phyloP scores from a whole-genome alignment of 225 moss, liverwort and hornwort species.

The Rhytidiadelphus loreus region DNA sequence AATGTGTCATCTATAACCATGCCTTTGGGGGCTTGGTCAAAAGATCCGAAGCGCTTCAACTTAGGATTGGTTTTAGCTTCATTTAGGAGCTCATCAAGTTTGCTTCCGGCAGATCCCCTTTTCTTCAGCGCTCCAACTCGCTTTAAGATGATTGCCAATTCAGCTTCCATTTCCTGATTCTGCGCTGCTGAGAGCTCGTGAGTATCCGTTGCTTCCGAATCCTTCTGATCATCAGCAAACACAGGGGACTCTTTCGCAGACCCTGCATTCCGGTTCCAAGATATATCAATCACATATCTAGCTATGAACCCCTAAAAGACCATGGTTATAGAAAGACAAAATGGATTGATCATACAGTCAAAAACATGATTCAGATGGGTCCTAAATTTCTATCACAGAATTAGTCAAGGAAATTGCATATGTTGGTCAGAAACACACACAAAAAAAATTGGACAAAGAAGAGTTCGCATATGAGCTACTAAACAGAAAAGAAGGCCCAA shows the following conservation, averaged over 20 bases:
- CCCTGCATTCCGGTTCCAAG: not conserved
- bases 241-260: not conserved
- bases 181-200: conserved; percentile 18
- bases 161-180: conserved; percentile 44
- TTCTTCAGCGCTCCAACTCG: conserved; percentile 41
- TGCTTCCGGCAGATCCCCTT: conserved; percentile 24
- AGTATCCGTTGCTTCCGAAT: conserved; percentile 1
- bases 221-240: conserved; percentile 8
- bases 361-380: not conserved
- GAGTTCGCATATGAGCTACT: not conserved
- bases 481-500: not conserved
- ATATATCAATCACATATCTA: not conserved
- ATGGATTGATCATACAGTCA: not conserved
- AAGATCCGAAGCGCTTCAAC: conserved; percentile 11
- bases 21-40: conserved; percentile 10
- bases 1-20: conserved; percentile 4
- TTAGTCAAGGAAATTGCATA: not conserved
- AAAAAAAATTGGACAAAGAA: not conserved
- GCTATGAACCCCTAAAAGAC: not conserved
- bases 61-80: conserved; percentile 18
- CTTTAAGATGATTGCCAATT: conserved; percentile 42
- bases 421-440: not conserved
- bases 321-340: not conserved
- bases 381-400: not conserved
- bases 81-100: conserved; percentile 28